Evolutionary conservation across 768 basidiomycete species (phyloP).

Genomic region (Leccinum pellstonianum): DNA sequence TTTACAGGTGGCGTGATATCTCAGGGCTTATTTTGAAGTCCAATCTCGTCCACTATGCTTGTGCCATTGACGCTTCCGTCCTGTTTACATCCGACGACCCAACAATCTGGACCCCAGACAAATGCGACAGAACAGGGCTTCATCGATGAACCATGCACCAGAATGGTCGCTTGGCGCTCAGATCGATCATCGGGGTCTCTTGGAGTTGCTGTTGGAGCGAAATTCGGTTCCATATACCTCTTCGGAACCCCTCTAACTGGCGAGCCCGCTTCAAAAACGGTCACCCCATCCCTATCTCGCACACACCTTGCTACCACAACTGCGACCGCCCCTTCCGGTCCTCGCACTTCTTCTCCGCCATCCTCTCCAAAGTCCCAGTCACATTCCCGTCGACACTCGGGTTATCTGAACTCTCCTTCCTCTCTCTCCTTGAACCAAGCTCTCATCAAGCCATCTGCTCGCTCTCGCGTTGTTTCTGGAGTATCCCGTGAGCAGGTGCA

Average conservation of each 20-base stretch:
- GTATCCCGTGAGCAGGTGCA: slow-evolving; percentile 69
- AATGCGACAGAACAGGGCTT: slow-evolving; percentile 26
- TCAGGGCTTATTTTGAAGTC: neutral
- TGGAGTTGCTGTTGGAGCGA: slow-evolving; percentile 23
- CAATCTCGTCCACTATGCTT: slow-evolving; percentile 17
- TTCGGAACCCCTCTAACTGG: slow-evolving; percentile 28
- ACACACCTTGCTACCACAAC: slow-evolving; percentile 6
- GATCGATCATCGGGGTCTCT: slow-evolving; percentile 7
- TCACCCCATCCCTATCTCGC: slow-evolving; percentile 15
- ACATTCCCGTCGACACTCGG: slow-evolving; percentile 29
- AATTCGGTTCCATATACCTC: slow-evolving; percentile 26
- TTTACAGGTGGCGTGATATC: neutral
- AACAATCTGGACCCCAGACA: slow-evolving; percentile 6
- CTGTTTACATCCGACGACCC: slow-evolving; percentile 14
- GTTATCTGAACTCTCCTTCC: slow-evolving; percentile 35
- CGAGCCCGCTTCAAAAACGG: slow-evolving; percentile 14
- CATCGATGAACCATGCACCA: slow-evolving; percentile 19
- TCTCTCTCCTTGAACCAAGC: slow-evolving; percentile 35
- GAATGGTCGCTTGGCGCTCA: slow-evolving; percentile 20
- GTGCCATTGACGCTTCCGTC: slow-evolving; percentile 26
- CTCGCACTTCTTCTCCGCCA: slow-evolving; percentile 17
- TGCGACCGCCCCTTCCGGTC: slow-evolving; percentile 7
- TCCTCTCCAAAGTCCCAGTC: slow-evolving; percentile 22
- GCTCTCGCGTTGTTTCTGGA: slow-evolving; percentile 68
- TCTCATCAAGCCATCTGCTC: slow-evolving; percentile 54